Evolutionary conservation across 148 eudicot species (phyloP), one percentile per base, ranked within the genome.

Genomic region (Arbutus unedo): DNA sequence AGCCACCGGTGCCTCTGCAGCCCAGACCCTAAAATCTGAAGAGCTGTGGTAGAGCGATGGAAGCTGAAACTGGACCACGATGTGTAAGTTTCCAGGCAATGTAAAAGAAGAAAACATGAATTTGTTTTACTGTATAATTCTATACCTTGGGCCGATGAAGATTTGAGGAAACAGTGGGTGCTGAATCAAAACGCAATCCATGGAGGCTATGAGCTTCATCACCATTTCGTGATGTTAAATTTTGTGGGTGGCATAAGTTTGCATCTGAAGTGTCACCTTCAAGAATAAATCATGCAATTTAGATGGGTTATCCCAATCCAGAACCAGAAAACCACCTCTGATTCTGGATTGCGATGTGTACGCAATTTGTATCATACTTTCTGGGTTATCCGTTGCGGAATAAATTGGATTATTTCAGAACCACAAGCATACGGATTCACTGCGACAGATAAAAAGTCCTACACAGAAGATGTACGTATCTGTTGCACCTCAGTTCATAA

Each of bases 131-230:
- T 50, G 10, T 44, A 4, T 15, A 6, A 6, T 19, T 11, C n/a
- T 62, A 13, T 73, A 75, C 80, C 84, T 82, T 50, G 83, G 60
- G 84, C 13, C 73, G 66, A 81, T 76, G 70, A 84, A 80, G 43
- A 57, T 57, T 21, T 23, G 86, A 72, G 83, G 84, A 64, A 81
- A 78, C n/a, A 87, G 53, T 55, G 74, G 77, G 66, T 87, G 82
- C 55, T 84, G 90, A 49, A 85, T 66, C 48, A 81, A 43, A 60
- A 86, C 13, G 74, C 85, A 81, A 60, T 86, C 88, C 91, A 89
- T 89, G 81, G 74, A 62, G 21, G 72, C 47, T 3, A 2, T 38
- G 57, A 19, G 56, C 47, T 45, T 79, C 50, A 62, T 43, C 2
- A 19, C 8, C 16, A 57, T 85, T 14, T 76, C 66, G 15, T 0